A percentile compares a stretch with the other conserved stretches of the same genome.
Conservation (phyloP, 1,284 basidiomycete species). For the Chondrostereum purpureum region DNA sequence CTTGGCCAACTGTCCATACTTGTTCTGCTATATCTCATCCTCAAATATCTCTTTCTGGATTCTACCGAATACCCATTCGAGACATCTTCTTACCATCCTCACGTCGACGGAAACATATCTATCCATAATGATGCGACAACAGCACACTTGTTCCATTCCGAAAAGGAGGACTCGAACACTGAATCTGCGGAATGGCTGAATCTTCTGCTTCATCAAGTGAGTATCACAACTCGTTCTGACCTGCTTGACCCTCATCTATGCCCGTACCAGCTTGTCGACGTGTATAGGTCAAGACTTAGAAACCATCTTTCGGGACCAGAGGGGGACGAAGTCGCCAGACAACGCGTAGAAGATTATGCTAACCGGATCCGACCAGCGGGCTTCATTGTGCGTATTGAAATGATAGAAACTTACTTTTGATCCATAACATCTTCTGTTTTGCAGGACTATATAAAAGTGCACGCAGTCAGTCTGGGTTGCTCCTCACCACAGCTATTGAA, state of each 20-base stretch:
- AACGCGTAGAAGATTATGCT: slow-evolving; percentile 62
- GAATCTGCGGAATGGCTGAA: slow-evolving; percentile 80
- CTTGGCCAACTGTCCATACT: slow-evolving; percentile 76
- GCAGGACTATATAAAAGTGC: slow-evolving; percentile 73
- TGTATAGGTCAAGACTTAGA: slow-evolving; percentile 67
- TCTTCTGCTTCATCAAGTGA: slow-evolving; percentile 57
- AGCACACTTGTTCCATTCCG: slow-evolving; percentile 20
- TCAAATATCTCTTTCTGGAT: slow-evolving; percentile 80
- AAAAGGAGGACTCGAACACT: slow-evolving; percentile 18
- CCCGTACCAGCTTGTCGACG: slow-evolving; percentile 48
- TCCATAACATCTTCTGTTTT: slow-evolving; percentile 7
- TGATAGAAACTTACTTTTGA: background rate
- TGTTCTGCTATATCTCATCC: slow-evolving; percentile 57
- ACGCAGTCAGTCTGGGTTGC: slow-evolving; percentile 65
- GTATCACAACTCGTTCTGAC: slow-evolving; percentile 13
- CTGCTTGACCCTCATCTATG: slow-evolving; percentile 4
- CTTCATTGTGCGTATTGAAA: slow-evolving; percentile 48
- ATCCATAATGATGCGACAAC: slow-evolving; percentile 26
- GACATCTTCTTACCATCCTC: slow-evolving; percentile 51
- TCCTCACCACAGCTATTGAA: slow-evolving; percentile 62
- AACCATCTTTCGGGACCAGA: slow-evolving; percentile 53
- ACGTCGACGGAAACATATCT: slow-evolving; percentile 37
- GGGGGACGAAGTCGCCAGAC: slow-evolving; percentile 67
- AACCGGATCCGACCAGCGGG: slow-evolving; percentile 62
- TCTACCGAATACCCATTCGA: slow-evolving; percentile 50